Conservation (phyloP, 1,284 basidiomycete species). For the Microbotryum saponariae region DNA sequence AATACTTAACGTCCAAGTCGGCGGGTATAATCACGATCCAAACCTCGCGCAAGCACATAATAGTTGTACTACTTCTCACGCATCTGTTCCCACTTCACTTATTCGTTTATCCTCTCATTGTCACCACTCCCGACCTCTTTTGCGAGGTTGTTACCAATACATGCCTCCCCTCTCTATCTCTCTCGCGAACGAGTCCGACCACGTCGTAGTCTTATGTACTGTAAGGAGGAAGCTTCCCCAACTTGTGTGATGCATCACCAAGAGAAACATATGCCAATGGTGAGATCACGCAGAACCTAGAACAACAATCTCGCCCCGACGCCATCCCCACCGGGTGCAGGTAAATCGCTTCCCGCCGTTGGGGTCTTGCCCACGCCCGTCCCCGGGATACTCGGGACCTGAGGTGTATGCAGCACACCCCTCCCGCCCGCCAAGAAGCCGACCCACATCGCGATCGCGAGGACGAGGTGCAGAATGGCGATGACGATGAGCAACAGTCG, state of each 20-base stretch:
- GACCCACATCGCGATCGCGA: conserved; percentile 35
- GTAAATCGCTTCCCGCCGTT: neutral
- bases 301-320: too few species aligned
- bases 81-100: too few species aligned
- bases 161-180: too few species aligned
- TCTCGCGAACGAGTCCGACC: too few species aligned
- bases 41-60: too few species aligned
- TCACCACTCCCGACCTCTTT: too few species aligned
- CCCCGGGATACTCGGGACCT: neutral
- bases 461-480: conserved; percentile 32
- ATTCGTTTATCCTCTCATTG: too few species aligned
- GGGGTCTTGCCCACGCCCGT: neutral
- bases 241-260: neutral
- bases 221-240: neutral
- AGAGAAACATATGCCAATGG: neutral
- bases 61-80: too few species aligned
- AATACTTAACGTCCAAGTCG: too few species aligned
- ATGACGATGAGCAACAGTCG: conserved; percentile 61
- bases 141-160: too few species aligned
- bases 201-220: neutral
- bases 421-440: conserved; percentile 33
- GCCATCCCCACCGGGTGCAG: neutral
- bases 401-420: conserved; percentile 7
- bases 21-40: too few species aligned
- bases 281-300: neutral